A percentile compares a stretch with the other conserved stretches of the same genome.
Evolutionary conservation across 1,139 yeast species (phyloP).

Genomic region (Geotrichum aggregatum): DNA sequence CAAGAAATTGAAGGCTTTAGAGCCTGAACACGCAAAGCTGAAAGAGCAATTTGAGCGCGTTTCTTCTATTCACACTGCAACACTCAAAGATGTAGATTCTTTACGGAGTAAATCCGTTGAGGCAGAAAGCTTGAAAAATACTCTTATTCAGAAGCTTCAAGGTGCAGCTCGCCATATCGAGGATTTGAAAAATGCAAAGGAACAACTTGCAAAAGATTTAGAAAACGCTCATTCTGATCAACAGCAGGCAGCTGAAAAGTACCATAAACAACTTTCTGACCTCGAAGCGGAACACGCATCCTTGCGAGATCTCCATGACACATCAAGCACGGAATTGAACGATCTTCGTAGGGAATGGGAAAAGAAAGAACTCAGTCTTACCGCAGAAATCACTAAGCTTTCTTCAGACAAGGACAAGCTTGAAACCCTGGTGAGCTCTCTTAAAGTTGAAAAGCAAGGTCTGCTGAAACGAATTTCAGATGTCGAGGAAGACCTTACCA

Average conservation of each 20-base stretch:
- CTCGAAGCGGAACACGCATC: slow-evolving; percentile 26
- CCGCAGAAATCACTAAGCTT: slow-evolving; percentile 5
- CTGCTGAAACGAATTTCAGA: slow-evolving; percentile 12
- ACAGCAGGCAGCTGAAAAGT: slow-evolving; percentile 9
- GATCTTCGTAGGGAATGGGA: slow-evolving; percentile 26
- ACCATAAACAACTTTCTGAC: slow-evolving; percentile 20
- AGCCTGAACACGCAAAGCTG: slow-evolving; percentile 17
- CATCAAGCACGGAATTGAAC: slow-evolving; percentile 24
- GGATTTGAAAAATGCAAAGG: slow-evolving; percentile 26
- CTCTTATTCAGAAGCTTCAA: slow-evolving; percentile 34
- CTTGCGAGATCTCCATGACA: background rate
- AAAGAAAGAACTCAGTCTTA: slow-evolving; percentile 28
- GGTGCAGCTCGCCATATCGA: slow-evolving; percentile 34
- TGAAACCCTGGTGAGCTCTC: slow-evolving; percentile 13
- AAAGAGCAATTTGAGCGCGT: slow-evolving; percentile 14
- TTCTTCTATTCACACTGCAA: slow-evolving; percentile 3
- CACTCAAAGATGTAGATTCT: slow-evolving; percentile 26
- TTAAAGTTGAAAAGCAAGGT: slow-evolving; percentile 14
- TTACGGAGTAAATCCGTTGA: slow-evolving; percentile 29
- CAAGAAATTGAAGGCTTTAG: slow-evolving; percentile 18
- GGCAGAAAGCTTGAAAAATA: slow-evolving; percentile 31
- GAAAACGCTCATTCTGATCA: slow-evolving; percentile 25
- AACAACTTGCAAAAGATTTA: slow-evolving; percentile 22
- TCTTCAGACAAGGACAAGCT: slow-evolving; percentile 18
- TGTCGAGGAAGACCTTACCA: slow-evolving; percentile 20